Conservation (phyloP, 2,329 filamentous ascomycete species). For the Coleophoma eucalyptorum region DNA sequence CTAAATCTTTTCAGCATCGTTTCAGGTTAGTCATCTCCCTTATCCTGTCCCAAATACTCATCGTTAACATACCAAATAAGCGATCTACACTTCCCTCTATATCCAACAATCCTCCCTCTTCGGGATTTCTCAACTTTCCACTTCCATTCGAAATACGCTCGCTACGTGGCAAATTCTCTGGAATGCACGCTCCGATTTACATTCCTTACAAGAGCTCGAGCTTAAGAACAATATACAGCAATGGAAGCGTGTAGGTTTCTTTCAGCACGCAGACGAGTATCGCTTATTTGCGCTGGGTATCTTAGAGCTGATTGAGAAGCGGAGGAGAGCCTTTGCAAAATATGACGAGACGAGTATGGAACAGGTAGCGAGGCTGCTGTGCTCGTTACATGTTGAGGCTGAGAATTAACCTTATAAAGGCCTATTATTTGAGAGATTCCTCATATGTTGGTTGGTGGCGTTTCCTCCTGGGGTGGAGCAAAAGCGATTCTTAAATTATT, state of each 20-base stretch:
- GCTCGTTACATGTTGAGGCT: background rate
- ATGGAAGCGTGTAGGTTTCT: slow-evolving; percentile 1
- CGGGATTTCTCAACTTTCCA: background rate
- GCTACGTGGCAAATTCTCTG: background rate
- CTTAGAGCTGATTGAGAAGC: background rate
- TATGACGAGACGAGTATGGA: slow-evolving; percentile 3
- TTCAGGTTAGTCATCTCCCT: background rate
- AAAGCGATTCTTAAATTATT: too few species aligned
- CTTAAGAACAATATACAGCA: background rate
- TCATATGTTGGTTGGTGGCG: too few species aligned
- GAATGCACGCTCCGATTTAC: background rate
- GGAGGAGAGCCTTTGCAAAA: background rate
- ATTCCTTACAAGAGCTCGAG: background rate
- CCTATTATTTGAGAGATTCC: too few species aligned
- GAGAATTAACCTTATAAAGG: too few species aligned
- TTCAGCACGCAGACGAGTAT: slow-evolving; percentile 1
- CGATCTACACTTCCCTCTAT: background rate
- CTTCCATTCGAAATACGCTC: background rate
- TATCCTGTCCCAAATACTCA: background rate
- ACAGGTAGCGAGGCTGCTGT: background rate
- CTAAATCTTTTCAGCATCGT: background rate
- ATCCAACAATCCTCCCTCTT: background rate
- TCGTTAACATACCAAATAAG: background rate
- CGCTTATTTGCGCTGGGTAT: background rate
- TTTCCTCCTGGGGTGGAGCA: too few species aligned